phyloP scores from a whole-genome alignment of 257 asterid genomes.

The Nicotiana noctiflora region DNA sequence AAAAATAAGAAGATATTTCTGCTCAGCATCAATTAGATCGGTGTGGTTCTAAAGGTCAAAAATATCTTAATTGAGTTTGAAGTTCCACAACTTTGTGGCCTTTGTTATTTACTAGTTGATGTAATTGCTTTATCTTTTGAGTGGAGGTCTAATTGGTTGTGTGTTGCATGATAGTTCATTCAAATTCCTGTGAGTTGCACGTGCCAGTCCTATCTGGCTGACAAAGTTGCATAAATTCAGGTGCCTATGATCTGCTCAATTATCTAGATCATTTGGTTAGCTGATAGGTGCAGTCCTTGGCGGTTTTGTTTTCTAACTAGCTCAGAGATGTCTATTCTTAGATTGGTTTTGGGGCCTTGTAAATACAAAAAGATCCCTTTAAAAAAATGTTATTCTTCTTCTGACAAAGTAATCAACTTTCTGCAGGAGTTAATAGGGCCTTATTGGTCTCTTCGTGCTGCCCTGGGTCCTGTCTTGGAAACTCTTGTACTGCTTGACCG shows the following conservation, averaged over 20 bases:
- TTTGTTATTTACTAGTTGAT: not conserved
- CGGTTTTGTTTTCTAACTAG: not conserved
- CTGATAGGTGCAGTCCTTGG: not conserved
- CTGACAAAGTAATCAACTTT: constrained; percentile 4
- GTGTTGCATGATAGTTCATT: not conserved
- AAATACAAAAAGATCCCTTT: not conserved
- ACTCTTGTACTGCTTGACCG: constrained; percentile 81
- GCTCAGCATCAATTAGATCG: not conserved
- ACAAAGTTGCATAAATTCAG: not conserved
- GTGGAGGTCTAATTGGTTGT: not conserved
- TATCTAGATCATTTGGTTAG: not conserved
- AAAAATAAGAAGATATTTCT: not conserved
- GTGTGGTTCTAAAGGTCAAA: not conserved
- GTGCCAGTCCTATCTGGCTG: not conserved
- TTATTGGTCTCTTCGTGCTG: constrained; percentile 91
- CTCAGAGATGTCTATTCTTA: not conserved
- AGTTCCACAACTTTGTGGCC: not conserved
- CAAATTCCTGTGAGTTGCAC: not conserved
- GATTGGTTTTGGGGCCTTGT: not conserved
- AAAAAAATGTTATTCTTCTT: not conserved
- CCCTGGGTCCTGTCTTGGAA: constrained; percentile 80
- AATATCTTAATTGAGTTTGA: not conserved
- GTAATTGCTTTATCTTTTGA: not conserved
- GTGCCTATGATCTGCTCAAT: not conserved
- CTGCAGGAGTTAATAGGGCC: constrained; percentile 84